Evolutionary conservation across 179 eudicot species (phyloP), one percentile per base, ranked within the genome.

Genomic region (Drosera spatulata): DNA sequence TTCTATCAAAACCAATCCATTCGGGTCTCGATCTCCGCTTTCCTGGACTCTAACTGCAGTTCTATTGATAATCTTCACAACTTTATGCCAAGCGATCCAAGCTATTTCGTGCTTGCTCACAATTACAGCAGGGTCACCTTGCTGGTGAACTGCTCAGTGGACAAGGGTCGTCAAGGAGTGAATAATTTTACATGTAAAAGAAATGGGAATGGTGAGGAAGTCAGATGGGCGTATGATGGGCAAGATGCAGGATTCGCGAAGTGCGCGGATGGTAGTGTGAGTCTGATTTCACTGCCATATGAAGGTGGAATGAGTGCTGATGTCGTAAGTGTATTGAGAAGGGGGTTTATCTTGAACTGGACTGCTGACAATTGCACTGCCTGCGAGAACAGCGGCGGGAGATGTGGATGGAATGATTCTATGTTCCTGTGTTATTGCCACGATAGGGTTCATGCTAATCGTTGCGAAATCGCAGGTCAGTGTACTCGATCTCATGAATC

Each of bases 331-430:
- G 12, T 52, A 6, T 33, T 62, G 50, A 62, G 39, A 12, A 62
- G 38, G 15, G 66, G 66, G 3, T 9, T 62, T 10, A 8, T 12
- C 15, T 4, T 62, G 10, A 4, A 52, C 4, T 62, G 56, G 58
- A 15, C 8, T 15, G 58, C 58, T 45, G 40, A 41, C 8, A 62
- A 62, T 47, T 62, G 66, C 53, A 62, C 46, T 42, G 22, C 6
- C 4, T 62, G 66, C 41, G n/a, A 3, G 7, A 42, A 15, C 4
- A 62, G 66, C 14, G 66, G 57, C 3, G 66, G 66, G 56, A 15
- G 58, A 22, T 62, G 66, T 33, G 66, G 66, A n/a, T 0, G 11
- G 12, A 13, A 5, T 50, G 45, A 7, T 15, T 43, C 58, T 10
- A 2, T 13, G 41, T 62, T 62, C 14, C 45, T 8, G 13, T 62